Evolutionary conservation across 306 rosid genomes (phyloP), one percentile per base, ranked within the genome.

Genomic region (Cercis canadensis): DNA sequence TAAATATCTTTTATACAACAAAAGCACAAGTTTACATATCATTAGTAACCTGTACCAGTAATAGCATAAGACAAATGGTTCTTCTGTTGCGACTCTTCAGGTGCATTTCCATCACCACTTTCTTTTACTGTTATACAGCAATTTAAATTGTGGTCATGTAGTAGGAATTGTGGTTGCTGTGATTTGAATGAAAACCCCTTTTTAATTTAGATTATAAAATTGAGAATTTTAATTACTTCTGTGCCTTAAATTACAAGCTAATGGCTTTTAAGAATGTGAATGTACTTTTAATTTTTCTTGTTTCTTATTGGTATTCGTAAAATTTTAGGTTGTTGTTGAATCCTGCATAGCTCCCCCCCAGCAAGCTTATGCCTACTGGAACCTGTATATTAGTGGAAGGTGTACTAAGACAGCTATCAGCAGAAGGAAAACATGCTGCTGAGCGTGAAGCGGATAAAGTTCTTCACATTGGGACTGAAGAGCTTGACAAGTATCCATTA

Each of bases 301-400:
- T 37, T 70, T 53, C 74, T 61, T 43, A 78, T 21, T 59, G 73
- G 39, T 18, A 34, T 62, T 14, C 7, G 12, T n/a, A 65, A 73
- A 56, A 36, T 54, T 69, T 51, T 76, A 95, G 99, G 89, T 92
- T 51, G 81, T 82, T 66, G 85, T 95, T 19, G 93, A 84, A 21
- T 86, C 97, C 37, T 73, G 92, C 3, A 15, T 89, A 64, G 80
- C 80, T 41, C 82, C 78, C 16, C n/a, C 86, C 82, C 10, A 59
- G 75, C 72, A 65, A 64, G 74, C 73, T 92, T 10, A 53, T 86
- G 67, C 84, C 81, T 49, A 83, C 81, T 24, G 99, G 99, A 62
- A 92, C 99, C 34, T 82, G 93, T 73, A 77, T 95, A n/a, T 67
- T 88, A 69, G 97, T 81, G 69, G 90, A 95, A 77, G 99, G 99